Percentiles rank a stretch among this genome's conserved stretches.
Evolutionary conservation across 1,139 yeast species (phyloP).

Genomic region (Kodamaea arcana): DNA sequence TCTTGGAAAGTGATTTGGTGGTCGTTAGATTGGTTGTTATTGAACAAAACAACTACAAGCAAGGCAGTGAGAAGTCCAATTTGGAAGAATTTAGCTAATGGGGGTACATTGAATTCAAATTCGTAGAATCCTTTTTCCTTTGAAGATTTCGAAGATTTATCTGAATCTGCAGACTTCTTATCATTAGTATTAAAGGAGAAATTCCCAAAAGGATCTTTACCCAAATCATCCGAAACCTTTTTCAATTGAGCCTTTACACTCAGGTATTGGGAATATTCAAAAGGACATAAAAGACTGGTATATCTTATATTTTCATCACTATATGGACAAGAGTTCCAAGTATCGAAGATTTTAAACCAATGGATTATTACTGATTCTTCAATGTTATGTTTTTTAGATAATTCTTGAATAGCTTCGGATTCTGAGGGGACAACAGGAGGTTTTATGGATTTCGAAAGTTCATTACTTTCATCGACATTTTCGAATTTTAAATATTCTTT

Average conservation of each 20-base stretch:
- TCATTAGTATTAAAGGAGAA: constrained; percentile 8
- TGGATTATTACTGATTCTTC: constrained; percentile 16
- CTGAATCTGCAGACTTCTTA: constrained; percentile 1
- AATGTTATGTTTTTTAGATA: constrained; percentile 2
- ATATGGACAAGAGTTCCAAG: constrained; percentile 28
- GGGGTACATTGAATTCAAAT: constrained; percentile 23
- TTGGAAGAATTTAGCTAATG: constrained; percentile 25
- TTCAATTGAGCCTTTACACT: constrained; percentile 9
- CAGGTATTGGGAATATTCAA: constrained; percentile 21
- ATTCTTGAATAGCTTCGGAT: neutral
- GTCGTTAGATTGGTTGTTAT: constrained; percentile 13
- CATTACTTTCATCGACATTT: constrained; percentile 2
- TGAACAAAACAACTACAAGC: constrained; percentile 18
- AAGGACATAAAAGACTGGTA: constrained; percentile 30
- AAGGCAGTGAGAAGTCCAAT: constrained; percentile 29
- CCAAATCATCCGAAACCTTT: constrained; percentile 4
- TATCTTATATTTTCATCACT: constrained; percentile 20
- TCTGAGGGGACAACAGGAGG: too few relatives aligned
- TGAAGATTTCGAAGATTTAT: constrained; percentile 9
- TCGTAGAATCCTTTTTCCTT: constrained; percentile 14
- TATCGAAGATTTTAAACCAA: constrained; percentile 33
- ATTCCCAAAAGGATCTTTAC: constrained; percentile 5
- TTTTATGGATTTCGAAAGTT: too few relatives aligned
- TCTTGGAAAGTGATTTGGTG: constrained; percentile 44
- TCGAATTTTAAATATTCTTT: constrained; percentile 10